Conservation (phyloP, 164 flowering plant genomes). For the Chloranthus sessilifolius region DNA sequence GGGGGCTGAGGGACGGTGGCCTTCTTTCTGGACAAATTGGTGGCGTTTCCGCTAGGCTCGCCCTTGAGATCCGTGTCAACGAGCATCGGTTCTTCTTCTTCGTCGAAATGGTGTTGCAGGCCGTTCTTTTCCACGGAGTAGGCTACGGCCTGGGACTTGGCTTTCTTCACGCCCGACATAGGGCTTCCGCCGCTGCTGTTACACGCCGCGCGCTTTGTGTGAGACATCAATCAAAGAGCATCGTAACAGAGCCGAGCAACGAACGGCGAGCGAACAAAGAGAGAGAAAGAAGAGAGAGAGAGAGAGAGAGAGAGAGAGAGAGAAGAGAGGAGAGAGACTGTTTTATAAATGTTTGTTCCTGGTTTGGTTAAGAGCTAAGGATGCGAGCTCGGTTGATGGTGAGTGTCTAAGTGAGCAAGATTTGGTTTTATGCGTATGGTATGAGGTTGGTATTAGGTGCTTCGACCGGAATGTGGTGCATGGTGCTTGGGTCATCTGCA, state of each 20-base stretch:
- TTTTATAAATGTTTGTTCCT: too few relatives aligned
- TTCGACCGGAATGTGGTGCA: too few relatives aligned
- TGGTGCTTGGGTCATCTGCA: too few relatives aligned
- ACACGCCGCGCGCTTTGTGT: slow-evolving; percentile 25
- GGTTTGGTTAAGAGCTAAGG: too few relatives aligned
- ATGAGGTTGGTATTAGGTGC: too few relatives aligned
- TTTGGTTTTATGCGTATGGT: too few relatives aligned
- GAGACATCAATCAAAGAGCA: slow-evolving; percentile 36
- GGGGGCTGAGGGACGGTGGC: slow-evolving; percentile 88
- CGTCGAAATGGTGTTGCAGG: slow-evolving; percentile 22
- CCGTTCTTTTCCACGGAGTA: slow-evolving; percentile 54
- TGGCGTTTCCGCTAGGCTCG: slow-evolving; percentile 33
- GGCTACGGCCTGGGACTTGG: slow-evolving; percentile 54
- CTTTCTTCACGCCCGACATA: slow-evolving; percentile 54
- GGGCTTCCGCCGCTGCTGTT: slow-evolving; percentile 11
- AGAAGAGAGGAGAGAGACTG: too few relatives aligned
- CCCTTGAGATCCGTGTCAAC: slow-evolving; percentile 50
- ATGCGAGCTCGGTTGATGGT: too few relatives aligned
- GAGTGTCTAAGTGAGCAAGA: too few relatives aligned
- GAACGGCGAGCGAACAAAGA: too few relatives aligned
- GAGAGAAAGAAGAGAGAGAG: too few relatives aligned
- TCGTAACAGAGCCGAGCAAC: slow-evolving; percentile 9
- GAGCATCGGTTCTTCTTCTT: slow-evolving; percentile 40
- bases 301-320: too few relatives aligned
- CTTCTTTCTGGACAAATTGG: slow-evolving; percentile 83